Percentiles rank a stretch among this genome's conserved stretches.
Conservation (phyloP, 768 basidiomycete genomes). For the Tulasnella sp. region DNA sequence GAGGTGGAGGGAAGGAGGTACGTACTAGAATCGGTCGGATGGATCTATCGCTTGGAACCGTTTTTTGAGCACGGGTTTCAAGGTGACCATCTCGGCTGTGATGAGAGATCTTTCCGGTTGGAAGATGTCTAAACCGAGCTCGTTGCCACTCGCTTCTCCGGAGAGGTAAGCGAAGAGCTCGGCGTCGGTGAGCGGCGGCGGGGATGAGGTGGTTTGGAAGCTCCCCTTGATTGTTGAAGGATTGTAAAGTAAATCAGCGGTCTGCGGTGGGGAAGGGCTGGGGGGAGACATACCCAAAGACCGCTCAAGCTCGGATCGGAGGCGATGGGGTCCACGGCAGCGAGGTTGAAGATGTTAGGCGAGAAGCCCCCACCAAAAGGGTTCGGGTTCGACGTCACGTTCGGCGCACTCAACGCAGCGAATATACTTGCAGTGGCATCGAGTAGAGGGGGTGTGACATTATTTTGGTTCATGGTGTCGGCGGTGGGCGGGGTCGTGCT, state of each 20-base stretch:
- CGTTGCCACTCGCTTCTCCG: background rate
- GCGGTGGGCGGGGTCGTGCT: background rate
- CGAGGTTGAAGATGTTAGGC: background rate
- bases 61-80: background rate
- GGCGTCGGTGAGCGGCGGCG: background rate
- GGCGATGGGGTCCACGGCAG: background rate
- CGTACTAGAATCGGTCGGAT: conserved; percentile 23
- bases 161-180: conserved; percentile 3
- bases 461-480: background rate
- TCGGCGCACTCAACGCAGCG: background rate
- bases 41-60: conserved; percentile 17
- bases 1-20: background rate
- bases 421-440: background rate
- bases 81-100: background rate
- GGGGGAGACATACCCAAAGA: background rate
- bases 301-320: background rate
- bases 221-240: too few relatives aligned
- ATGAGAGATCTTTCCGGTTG: conserved; percentile 7
- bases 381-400: background rate
- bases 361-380: background rate
- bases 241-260: background rate
- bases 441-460: background rate
- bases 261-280: background rate
- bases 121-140: conserved; percentile 9
- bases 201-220: background rate